Base-by-base conservation (phyloP, 108 stramenopile species). In the Seminavis robusta region DNA sequence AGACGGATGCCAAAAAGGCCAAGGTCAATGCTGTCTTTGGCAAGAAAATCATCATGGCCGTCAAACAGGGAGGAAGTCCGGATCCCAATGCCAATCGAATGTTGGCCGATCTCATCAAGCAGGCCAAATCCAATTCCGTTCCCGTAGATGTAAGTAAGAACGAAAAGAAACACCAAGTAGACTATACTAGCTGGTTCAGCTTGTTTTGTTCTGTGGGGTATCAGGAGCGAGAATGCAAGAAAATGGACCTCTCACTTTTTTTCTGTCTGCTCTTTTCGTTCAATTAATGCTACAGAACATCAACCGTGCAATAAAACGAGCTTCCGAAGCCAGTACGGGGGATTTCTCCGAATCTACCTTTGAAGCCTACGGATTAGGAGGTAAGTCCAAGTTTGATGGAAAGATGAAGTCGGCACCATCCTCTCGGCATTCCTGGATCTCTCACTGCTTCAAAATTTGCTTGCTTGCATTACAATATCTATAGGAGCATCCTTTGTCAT, bases 11-110 rank as follows among this genome's bases (percentile, higher is more conserved):
- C 17, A 74, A 74, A 43, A 95, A 95, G 65, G 86, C 94, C 30
- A 95, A 95, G 52, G 72, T 67, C 3, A 91, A 92, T 53, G 94
- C 69, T 0, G 51, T 75, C 15, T 92, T 79, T 60, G 94, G 91
- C 40, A 93, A 93, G 76, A 86, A 81, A 47, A 87, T 95, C 47
- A 89, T 89, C 47, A 88, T 93, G 89, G 91, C 91, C 13, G 60
- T 50, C 16, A 56, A 59, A 27, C 71, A 77, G 48, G 94, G 94
- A 33, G 94, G 94, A 5, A 77, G 74, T 8, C 53, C 77, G 1
- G 86, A 89, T 69, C 86, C 89, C 7, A 75, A 79, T 1, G 83
- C 81, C 8, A 95, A 95, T 59, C 62, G 80, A 8, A 53, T 63
- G 21, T 63, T 95, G 31, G 81, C 56, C 2, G 81, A 84, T 30